Base-by-base conservation (phyloP, 768 basidiomycete genomes). In the Tylopilus subfusipes region DNA sequence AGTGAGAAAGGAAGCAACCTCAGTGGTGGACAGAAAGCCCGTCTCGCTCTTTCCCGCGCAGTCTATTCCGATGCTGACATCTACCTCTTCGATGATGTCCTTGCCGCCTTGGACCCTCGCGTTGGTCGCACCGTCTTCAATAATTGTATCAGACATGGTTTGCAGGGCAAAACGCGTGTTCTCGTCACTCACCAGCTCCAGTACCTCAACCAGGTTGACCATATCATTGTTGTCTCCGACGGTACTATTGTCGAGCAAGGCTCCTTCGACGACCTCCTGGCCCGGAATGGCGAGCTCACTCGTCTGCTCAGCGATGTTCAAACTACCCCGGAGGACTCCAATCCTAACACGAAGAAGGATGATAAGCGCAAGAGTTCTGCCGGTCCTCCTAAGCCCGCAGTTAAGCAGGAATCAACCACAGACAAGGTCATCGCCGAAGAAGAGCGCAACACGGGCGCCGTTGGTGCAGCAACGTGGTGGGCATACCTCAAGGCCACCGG, bases 21-120 rank as follows among this genome's bases (percentile, higher is more conserved):
- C 27, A 73, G 71, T 53, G 79, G 79, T 40, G 79, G 79, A 33
- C 79, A 80, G 61, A 80, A 78, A 60, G 79, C 79, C 7, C 66
- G 79, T 31, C 70, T 80, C 24, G 71, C 74, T 5, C 65, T 79
- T 33, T 78, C 78, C 27, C 70, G 78, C 27, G 78, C 78, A 4
- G 66, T 79, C 14, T 79, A 79, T 53, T 73, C 73, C 5, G 62
- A 72, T 44, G 72, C 78, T 8, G 68, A 72, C 4, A 70, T 77
- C 43, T 67, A 78, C 47, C 68, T 79, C 18, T 70, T 79, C 42
- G 78, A 79, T 57, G 77, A 80, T 49, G 67, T 79, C 38, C 72
- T 79, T 29, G 73, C 75, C 30, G 76, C 78, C 14, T 63, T 80
- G 40, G 79, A 80, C 55, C 74, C 77, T 12, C 73, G 77, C 30